Evolutionary conservation across 371 early-diverging fungal genomes (phyloP).

Genomic region (Smittium culicis): DNA sequence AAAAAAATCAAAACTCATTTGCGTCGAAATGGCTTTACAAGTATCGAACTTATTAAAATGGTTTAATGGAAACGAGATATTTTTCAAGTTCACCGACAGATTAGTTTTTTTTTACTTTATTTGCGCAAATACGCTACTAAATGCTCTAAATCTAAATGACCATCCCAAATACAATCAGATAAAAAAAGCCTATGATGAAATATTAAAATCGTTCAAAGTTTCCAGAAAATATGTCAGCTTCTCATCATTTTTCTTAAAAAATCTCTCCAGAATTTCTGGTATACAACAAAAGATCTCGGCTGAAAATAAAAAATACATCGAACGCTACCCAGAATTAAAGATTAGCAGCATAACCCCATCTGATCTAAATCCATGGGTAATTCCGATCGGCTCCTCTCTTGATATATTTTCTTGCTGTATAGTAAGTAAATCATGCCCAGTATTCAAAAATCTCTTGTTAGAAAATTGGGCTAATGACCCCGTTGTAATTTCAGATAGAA

Average conservation of each 20-base stretch:
- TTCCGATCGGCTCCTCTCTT: conserved; percentile 2
- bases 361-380: conserved; percentile 4
- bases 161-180: neutral
- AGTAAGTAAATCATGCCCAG: neutral
- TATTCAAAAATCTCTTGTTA: neutral
- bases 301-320: neutral
- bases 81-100: neutral
- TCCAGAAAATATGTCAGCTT: neutral
- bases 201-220: neutral
- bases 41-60: neutral
- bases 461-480: neutral
- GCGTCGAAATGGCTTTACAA: conserved; percentile 2
- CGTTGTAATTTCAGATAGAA: neutral
- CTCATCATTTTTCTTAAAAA: neutral
- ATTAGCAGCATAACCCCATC: neutral
- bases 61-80: neutral
- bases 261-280: neutral
- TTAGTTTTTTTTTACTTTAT: neutral
- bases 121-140: neutral
- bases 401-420: neutral
- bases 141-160: neutral
- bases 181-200: neutral
- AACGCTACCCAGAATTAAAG: neutral
- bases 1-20: conserved; percentile 1
- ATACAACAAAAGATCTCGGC: neutral